Percentiles rank a stretch among this genome's conserved stretches.
Conservation (phyloP, 805 yeast genomes). For the Ogataea sp. region DNA sequence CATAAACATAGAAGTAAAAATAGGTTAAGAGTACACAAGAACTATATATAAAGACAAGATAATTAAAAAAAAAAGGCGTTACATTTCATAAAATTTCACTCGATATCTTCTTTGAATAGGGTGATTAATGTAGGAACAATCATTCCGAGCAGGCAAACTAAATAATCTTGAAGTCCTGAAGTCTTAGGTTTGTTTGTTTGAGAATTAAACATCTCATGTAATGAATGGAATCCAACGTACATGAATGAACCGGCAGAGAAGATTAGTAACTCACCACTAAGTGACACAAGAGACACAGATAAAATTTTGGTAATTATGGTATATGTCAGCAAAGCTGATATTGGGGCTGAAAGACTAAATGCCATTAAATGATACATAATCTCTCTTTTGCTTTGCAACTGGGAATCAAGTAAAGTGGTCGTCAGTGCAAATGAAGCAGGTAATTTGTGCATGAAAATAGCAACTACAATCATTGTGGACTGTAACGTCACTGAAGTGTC, state of each 20-base stretch:
- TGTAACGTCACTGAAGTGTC: conserved; percentile 5
- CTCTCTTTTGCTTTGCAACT: conserved; percentile 19
- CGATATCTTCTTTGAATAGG: conserved; percentile 14
- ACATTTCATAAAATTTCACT: no score
- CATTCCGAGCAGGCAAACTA: conserved; percentile 20
- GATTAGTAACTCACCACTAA: conserved; percentile 44
- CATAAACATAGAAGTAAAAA: no score
- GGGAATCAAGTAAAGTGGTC: conserved; percentile 39
- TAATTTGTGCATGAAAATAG: conserved; percentile 62
- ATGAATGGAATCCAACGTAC: conserved; percentile 61
- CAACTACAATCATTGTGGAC: conserved; percentile 39
- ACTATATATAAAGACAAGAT: no score
- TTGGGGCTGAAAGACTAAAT: conserved; percentile 56
- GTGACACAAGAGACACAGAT: conserved; percentile 21
- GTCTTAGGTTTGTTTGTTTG: neutral
- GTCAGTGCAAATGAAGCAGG: conserved; percentile 68
- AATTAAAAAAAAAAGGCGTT: no score
- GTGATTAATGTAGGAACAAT: conserved; percentile 18
- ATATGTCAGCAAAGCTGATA: conserved; percentile 48
- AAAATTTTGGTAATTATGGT: conserved; percentile 2
- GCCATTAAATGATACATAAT: conserved; percentile 39
- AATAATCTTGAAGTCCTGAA: conserved; percentile 5
- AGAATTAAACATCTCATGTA: conserved; percentile 31
- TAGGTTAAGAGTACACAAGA: no score
- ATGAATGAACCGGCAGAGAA: conserved; percentile 69